These are phyloP conservation scores for Kodamaea kakaduensis DNA, from an alignment of 805 yeast species.

Conservation along the genomic window DNA sequence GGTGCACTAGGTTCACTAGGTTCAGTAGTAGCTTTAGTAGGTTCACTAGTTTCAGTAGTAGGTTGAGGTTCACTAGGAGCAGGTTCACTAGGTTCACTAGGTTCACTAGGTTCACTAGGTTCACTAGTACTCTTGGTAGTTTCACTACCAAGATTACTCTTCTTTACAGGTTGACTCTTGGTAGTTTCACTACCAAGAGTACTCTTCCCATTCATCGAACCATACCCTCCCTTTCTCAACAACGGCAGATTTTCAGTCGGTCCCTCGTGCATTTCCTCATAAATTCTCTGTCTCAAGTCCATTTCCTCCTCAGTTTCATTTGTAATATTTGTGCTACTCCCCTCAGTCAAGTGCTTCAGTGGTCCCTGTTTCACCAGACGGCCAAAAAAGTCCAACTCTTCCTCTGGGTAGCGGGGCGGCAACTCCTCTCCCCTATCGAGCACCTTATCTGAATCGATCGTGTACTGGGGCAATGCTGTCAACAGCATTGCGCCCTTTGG, in stretches of 20 bases:
- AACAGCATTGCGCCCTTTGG: conserved; percentile 37
- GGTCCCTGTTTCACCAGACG: conserved; percentile 30
- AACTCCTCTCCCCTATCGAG: conserved; percentile 69
- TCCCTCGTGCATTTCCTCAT: conserved; percentile 18
- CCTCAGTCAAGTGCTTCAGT: conserved; percentile 17
- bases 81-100: no score
- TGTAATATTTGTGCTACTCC: conserved; percentile 16
- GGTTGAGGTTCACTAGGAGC: no score
- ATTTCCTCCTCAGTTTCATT: conserved; percentile 34
- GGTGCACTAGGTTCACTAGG: no score
- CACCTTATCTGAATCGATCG: conserved; percentile 40
- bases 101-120: no score
- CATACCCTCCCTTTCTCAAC: conserved; percentile 5
- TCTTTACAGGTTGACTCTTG: background rate
- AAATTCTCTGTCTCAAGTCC: conserved; percentile 31
- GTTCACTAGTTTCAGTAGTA: no score
- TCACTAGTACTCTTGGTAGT: no score
- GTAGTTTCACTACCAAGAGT: background rate
- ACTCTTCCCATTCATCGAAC: conserved; percentile 1
- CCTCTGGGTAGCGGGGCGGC: conserved; percentile 67
- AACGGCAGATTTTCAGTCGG: conserved; percentile 14
- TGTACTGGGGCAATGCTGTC: conserved; percentile 37
- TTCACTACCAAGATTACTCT: no score
- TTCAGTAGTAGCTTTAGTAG: no score
- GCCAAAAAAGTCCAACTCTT: conserved; percentile 62